These are phyloP conservation scores for Laguncularia racemosa DNA, from an alignment of 345 rosid genomes.

Conservation along the genomic window DNA sequence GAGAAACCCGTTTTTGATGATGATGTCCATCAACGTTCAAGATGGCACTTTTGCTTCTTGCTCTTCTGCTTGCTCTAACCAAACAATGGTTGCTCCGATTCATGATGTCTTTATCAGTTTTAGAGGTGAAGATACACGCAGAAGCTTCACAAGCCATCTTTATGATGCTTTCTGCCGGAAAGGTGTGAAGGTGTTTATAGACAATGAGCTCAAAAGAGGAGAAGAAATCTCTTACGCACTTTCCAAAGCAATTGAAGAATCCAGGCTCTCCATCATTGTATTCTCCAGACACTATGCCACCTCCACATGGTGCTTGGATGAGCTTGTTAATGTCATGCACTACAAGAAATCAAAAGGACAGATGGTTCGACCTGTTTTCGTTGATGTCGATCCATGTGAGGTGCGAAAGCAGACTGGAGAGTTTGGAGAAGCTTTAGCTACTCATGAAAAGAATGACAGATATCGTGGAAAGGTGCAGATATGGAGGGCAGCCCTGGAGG, in stretches of 20 bases:
- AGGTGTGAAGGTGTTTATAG: conserved; percentile 6
- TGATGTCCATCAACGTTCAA: too few relatives aligned
- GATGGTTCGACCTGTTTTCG: conserved; percentile 5
- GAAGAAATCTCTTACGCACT: neutral
- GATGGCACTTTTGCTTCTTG: too few relatives aligned
- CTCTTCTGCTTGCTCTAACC: too few relatives aligned
- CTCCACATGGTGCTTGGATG: conserved; percentile 12
- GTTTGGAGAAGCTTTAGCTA: neutral
- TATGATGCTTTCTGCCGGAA: neutral
- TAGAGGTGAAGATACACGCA: conserved; percentile 8
- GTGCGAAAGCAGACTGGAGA: neutral
- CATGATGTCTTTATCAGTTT: conserved; percentile 8
- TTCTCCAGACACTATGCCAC: conserved; percentile 2
- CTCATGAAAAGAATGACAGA: neutral
- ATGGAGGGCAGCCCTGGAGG: conserved; percentile 5
- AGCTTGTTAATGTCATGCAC: conserved; percentile 4
- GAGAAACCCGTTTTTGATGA: too few relatives aligned
- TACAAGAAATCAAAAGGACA: conserved; percentile 4
- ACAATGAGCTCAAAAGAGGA: conserved; percentile 6
- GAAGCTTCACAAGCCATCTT: conserved; percentile 5
- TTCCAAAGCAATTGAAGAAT: conserved; percentile 1
- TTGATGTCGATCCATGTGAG: conserved; percentile 3
- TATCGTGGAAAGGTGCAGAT: neutral
- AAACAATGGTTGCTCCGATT: neutral
- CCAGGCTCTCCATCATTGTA: neutral